Evolutionary conservation across 306 rosid genomes (phyloP), one percentile per base, ranked within the genome.

Genomic region (Erythrophleum fordii): DNA sequence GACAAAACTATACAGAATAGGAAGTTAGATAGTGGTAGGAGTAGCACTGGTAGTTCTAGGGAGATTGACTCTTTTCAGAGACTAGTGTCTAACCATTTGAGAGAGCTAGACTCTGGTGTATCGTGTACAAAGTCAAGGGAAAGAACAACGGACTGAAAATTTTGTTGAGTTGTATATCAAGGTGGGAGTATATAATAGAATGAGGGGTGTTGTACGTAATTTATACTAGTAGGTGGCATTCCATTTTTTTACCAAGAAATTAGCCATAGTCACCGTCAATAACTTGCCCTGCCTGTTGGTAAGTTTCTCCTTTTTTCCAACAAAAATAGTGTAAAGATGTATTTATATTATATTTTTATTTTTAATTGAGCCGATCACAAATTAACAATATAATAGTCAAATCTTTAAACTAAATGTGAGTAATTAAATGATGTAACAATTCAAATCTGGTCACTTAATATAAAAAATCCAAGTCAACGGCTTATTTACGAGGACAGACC

Each of bases 11-110:
- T 59, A 76, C 87, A 82, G 22, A 76, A 82, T 87, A 87, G 92
- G 76, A 87, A 88, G 69, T 75, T 92, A 92, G 85, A 64, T 39
- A 87, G 78, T 79, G 69, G 89, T 86, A 86, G 88, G 64, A 80
- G 75, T 76, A 85, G 85, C 52, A 73, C n/a, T 59, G 88, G 88
- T 48, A 46, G 3, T 44, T 77, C 49, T 87, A 82, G 90, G 76
- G 83, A 82, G 77, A 77, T 86, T 55, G 86, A 83, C 86, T 76
- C 84, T 35, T 12, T 79, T 56, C 84, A 85, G 78, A 88, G 77
- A 82, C 75, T 82, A 90, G 91, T 83, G 65, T 81, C 75, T 62
- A 64, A 80, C 79, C 76, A 74, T 12, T 64, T 35, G 58, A 85
- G 75, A 76, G 68, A 84, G 83, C 85, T 83, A 79, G 85, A 86